Base-by-base conservation (phyloP, 1,284 basidiomycete species). In the Mycosarcoma maydis region DNA sequence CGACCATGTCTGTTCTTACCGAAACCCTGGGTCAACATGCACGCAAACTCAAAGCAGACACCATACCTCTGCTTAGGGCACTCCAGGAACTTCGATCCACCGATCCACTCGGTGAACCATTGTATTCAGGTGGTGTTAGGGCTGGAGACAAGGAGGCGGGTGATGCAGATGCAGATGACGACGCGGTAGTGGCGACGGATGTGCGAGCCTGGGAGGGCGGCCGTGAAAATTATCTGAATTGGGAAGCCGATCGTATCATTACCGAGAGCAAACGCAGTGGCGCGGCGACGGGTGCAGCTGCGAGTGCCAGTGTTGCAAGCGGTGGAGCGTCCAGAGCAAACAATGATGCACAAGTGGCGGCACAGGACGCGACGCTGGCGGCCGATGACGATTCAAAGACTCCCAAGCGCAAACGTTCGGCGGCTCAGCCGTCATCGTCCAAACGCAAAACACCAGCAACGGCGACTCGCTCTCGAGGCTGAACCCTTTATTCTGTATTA, bases 171-270 rank as follows among this genome's bases (percentile, higher is more conserved):
- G 60, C 10, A 5, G 59, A 52, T 1, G 54, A 60, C 4, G 69
- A 64, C 9, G 47, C 37, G 1, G 46, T 27, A 6, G 60, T 7
- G 9, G 36, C 36, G 20, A 13, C 56, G 14, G 59, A 59, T n/a
- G 46, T 49, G 20, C 44, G 60, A 10, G 56, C 58, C 7, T 78
- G 74, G 77, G 65, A 75, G 22, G 46, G 59, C 13, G 70, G 73
- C 11, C 62, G 77, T 19, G 76, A 80, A 41, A 60, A 47, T 3
- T 80, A 78, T 44, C 54, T 80, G 23, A 73, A 68, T 30, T 80
- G 77, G 77, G 74, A 76, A 46, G 68, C 75, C 16, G 58, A 73
- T 23, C 52, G 72, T 10, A 76, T 80, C 42, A 52, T 78, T 24
- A 68, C 73, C 17, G 68, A 71, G 36, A 46, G 42, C 42, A 71